Evolutionary conservation across 2,329 filamentous ascomycete species (phyloP).

Genomic region (Sporothrix pallida): DNA sequence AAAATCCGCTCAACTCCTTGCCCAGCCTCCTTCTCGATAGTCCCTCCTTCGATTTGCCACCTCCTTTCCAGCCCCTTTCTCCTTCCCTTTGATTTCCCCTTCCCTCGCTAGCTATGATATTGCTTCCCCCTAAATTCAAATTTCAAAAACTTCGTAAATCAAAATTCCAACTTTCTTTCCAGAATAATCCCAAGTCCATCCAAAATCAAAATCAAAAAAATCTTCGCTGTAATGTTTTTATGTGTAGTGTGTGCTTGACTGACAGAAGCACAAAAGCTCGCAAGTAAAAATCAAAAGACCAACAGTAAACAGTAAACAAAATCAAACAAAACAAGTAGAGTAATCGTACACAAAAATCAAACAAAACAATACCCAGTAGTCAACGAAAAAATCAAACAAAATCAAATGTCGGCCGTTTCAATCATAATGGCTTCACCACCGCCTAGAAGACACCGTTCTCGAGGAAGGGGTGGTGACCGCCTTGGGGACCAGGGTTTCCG

Average conservation of each 20-base stretch:
- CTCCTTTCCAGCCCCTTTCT: neutral
- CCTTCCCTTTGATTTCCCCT: neutral
- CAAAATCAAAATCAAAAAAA: slow-evolving; percentile 2
- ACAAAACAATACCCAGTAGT: neutral
- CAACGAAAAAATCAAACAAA: neutral
- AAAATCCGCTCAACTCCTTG: neutral
- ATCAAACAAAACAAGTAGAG: neutral
- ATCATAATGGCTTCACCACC: neutral
- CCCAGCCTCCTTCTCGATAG: neutral
- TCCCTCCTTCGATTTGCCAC: neutral
- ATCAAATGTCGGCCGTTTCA: neutral
- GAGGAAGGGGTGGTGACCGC: slow-evolving; percentile 10
- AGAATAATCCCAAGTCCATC: neutral
- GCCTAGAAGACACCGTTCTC: slow-evolving; percentile 20
- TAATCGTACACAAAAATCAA: neutral
- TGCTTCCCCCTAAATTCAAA: slow-evolving; percentile 6
- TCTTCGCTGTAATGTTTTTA: slow-evolving; percentile 13
- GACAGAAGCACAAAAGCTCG: neutral
- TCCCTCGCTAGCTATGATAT: neutral
- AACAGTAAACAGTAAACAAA: neutral
- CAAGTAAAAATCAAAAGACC: neutral
- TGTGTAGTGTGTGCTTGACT: neutral
- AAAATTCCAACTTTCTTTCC: neutral
- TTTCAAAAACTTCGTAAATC: neutral
- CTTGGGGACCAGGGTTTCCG: neutral